These are phyloP conservation scores for Musa acuminata DNA, from an alignment of 176 grass and related monocot species.

Conservation along the genomic window DNA sequence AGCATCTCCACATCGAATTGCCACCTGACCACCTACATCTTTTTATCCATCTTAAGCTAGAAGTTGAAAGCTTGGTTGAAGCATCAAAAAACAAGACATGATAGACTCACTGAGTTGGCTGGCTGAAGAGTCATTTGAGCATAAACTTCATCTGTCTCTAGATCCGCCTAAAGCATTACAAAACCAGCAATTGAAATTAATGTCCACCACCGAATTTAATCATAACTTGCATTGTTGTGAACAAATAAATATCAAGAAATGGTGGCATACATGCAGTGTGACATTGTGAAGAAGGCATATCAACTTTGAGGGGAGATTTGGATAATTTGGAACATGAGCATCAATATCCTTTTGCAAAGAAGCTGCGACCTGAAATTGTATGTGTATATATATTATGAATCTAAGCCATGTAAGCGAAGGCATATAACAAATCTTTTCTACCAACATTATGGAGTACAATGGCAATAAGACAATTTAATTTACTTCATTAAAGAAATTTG, in stretches of 20 bases:
- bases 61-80: not conserved
- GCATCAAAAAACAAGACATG: not conserved
- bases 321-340: slow-evolving; percentile 61
- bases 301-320: slow-evolving; percentile 65
- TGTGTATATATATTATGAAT: not conserved
- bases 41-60: not conserved
- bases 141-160: slow-evolving; percentile 76
- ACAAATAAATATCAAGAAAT: slow-evolving; percentile 9
- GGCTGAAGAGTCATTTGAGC: slow-evolving; percentile 72
- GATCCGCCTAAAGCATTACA: slow-evolving; percentile 50
- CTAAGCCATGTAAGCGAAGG: not conserved
- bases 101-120: slow-evolving; percentile 52
- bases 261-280: slow-evolving; percentile 46
- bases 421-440: not conserved
- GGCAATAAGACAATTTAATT: not conserved
- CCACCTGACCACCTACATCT: not conserved
- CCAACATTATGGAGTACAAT: not conserved
- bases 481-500: not conserved
- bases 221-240: not conserved
- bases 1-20: not conserved
- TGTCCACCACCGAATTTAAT: not conserved
- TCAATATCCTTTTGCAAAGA: slow-evolving; percentile 64
- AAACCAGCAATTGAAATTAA: slow-evolving; percentile 1
- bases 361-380: slow-evolving; percentile 61
- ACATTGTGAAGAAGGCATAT: slow-evolving; percentile 64